phyloP scores from a whole-genome alignment of 192 early-diverging fungal species.

The Gamsiella multidivaricata region DNA sequence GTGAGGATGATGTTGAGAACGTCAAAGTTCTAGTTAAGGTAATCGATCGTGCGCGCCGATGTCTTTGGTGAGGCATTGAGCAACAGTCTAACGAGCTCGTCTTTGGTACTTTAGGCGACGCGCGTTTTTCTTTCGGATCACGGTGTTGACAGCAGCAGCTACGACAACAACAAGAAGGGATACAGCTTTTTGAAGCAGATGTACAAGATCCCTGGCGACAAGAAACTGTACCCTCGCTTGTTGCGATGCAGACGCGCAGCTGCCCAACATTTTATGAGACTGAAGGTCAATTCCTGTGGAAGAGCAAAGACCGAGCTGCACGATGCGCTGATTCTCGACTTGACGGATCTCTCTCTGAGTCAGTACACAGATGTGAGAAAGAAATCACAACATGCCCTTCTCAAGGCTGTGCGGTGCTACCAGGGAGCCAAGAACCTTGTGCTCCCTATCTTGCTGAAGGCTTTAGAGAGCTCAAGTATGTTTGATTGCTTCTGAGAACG shows the following conservation, averaged over 20 bases:
- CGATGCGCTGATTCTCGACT: conserved; percentile 62
- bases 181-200: conserved; percentile 65
- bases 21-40: conserved; percentile 75
- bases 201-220: conserved; percentile 53
- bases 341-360: conserved; percentile 67
- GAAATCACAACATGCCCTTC: conserved; percentile 61
- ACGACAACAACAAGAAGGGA: conserved; percentile 61
- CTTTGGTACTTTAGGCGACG: conserved; percentile 51
- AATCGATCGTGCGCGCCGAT: background rate
- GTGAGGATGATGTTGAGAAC: conserved; percentile 83
- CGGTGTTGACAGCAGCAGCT: conserved; percentile 61
- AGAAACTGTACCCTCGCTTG: conserved; percentile 65
- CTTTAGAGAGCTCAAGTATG: conserved; percentile 52
- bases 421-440: conserved; percentile 62
- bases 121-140: conserved; percentile 64
- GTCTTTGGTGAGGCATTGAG: too few species aligned
- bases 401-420: conserved; percentile 59
- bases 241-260: conserved; percentile 62
- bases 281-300: conserved; percentile 66
- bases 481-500: background rate
- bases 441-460: conserved; percentile 60
- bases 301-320: conserved; percentile 59
- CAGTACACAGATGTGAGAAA: conserved; percentile 70
- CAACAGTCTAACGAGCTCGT: too few species aligned
- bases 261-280: conserved; percentile 62